phyloP scores from a whole-genome alignment of 208 protist genomes.

The Acanthamoeba divionensis region DNA sequence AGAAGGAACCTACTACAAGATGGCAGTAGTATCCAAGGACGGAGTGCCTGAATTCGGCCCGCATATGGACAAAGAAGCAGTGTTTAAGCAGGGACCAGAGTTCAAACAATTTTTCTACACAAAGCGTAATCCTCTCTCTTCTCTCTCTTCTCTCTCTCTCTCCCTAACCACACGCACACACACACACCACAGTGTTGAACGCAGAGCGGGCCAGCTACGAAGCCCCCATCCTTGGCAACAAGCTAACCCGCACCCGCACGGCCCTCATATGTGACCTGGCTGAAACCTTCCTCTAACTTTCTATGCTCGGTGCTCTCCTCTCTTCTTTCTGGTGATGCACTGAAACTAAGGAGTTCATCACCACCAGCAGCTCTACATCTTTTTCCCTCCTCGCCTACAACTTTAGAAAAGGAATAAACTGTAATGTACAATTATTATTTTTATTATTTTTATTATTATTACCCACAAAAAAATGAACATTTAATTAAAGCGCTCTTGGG shows the following conservation, averaged over 20 bases:
- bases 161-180: background rate
- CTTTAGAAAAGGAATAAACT: too few species aligned
- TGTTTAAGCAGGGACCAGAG: constrained; percentile 62
- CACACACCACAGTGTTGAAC: constrained; percentile 51
- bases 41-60: constrained; percentile 61
- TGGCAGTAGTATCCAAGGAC: constrained; percentile 64
- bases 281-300: constrained; percentile 53
- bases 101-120: constrained; percentile 70
- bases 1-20: constrained; percentile 60
- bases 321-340: too few species aligned
- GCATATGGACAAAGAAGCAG: constrained; percentile 50
- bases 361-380: too few species aligned
- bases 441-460: too few species aligned
- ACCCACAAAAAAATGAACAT: too few species aligned
- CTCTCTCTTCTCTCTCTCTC: background rate
- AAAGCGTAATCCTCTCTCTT: constrained; percentile 33
- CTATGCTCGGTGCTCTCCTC: too few species aligned
- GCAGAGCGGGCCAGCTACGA: constrained; percentile 65
- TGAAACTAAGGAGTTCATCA: too few species aligned
- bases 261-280: constrained; percentile 65
- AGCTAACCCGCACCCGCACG: constrained; percentile 63
- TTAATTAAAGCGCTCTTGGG: too few species aligned
- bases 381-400: too few species aligned
- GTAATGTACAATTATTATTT: too few species aligned
- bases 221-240: constrained; percentile 64